Percentiles rank a stretch among this genome's conserved stretches.
Conservation (phyloP, 2,329 filamentous ascomycete genomes). For the Diaporthe amygdali region DNA sequence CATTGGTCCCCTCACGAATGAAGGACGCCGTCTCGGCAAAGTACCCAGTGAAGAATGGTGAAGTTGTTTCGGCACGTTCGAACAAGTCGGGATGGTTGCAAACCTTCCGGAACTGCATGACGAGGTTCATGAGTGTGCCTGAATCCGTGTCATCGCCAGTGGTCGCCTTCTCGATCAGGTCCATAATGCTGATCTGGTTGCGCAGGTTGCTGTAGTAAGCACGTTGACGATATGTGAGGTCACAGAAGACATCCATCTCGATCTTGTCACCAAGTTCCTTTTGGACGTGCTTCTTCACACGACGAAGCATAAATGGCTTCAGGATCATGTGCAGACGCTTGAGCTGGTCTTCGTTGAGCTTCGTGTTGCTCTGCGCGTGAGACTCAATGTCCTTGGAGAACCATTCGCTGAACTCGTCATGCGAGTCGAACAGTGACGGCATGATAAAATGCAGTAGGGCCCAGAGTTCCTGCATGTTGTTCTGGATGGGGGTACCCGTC, state of each 20-base stretch:
- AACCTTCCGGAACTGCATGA: slow-evolving; percentile 99
- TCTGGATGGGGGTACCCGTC: slow-evolving; percentile 97
- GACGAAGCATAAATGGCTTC: slow-evolving; percentile 98
- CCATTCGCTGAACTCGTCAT: slow-evolving; percentile 93
- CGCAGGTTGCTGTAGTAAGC: slow-evolving; percentile 91
- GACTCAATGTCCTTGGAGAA: slow-evolving; percentile 97
- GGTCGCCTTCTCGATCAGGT: slow-evolving; percentile 96
- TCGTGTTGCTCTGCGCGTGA: slow-evolving; percentile 98
- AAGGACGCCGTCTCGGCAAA: slow-evolving; percentile 97
- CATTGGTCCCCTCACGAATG: slow-evolving; percentile 81
- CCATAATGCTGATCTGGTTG: slow-evolving; percentile 98
- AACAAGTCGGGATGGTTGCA: slow-evolving; percentile 99
- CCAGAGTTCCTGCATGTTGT: slow-evolving; percentile 99
- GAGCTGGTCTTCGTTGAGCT: slow-evolving; percentile 97
- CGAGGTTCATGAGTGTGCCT: slow-evolving; percentile 96
- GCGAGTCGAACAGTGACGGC: slow-evolving; percentile 96
- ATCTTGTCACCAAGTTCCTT: slow-evolving; percentile 99
- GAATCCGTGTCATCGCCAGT: slow-evolving; percentile 94
- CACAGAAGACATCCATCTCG: slow-evolving; percentile 93
- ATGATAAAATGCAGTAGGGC: slow-evolving; percentile 98
- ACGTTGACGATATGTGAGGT: slow-evolving; percentile 93
- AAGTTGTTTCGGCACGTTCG: slow-evolving; percentile 89
- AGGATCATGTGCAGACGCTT: slow-evolving; percentile 98
- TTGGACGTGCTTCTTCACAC: slow-evolving; percentile 99
- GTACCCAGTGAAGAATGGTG: slow-evolving; percentile 80